Base-by-base conservation (phyloP, 2,329 filamentous ascomycete genomes). In the Plenodomus biglobosus region DNA sequence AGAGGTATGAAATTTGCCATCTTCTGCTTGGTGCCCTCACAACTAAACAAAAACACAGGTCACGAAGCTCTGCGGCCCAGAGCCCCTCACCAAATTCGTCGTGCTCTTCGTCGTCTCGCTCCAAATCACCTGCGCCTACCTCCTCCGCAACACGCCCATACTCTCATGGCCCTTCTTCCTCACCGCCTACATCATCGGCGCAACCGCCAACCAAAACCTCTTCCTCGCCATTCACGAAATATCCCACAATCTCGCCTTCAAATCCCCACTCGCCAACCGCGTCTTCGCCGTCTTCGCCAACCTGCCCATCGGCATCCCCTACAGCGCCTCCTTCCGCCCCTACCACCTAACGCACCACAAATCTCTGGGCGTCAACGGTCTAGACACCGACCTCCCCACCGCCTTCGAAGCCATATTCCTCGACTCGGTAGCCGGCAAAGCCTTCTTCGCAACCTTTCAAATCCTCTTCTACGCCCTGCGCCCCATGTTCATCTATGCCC, bases 321-420 rank as follows among this genome's bases (percentile, higher is more conserved):
- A 99, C 71, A 96, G 90, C 70, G 94, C 94, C 58, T 92, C 91
- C 0, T 99, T 99, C 78, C 82, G 94, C 82, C 94, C 94, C 3
- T 99, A 99, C 78, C 94, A 99, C 71, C 85, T 99, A 35, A 99
- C 94, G 1, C 94, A 99, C 76, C 94, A 99, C 83, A 99, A 99
- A 78, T 96, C 92, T 32, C 87, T 99, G 43, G 94, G 94, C 53
- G 92, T 99, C 42, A 90, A 96, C 65, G 94, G 94, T 47, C 84
- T 99, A 37, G 94, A 99, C 72, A 96, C 92, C 38, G 94, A 99
- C 69, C 85, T 99, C 21, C 94, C 94, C 19, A 97, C 94, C 16
- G 85, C 89, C 40, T 75, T 96, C 42, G 94, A 99, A 77, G 92
- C 91, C 55, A 76, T 95, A 69, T 87, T 99, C 71, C 86, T 99